Conservation (phyloP, 2,329 filamentous ascomycete genomes). For the Penicillium sp. region DNA sequence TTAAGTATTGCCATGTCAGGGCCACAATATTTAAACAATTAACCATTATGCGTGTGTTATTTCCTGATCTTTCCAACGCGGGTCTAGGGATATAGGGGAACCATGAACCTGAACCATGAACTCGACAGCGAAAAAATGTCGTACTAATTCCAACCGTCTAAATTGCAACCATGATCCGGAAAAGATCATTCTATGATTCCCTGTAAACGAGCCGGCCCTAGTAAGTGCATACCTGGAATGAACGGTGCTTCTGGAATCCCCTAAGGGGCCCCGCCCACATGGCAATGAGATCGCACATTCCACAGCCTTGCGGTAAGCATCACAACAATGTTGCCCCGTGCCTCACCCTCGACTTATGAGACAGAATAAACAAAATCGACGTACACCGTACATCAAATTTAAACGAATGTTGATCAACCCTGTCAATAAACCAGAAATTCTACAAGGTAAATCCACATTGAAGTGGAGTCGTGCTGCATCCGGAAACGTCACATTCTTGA, state of each 20-base stretch:
- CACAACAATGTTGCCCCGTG: conserved; percentile 7
- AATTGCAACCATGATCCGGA: not conserved
- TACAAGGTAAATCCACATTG: not conserved
- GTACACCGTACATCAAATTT: not conserved
- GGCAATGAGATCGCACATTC: not conserved
- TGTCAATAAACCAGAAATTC: not conserved
- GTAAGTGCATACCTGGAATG: not conserved
- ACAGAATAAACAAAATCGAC: not conserved
- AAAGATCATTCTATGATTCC: not conserved
- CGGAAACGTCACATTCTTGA: conserved; percentile 14
- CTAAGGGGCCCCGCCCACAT: conserved; percentile 3
- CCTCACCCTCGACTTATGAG: not conserved
- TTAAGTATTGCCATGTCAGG: not conserved
- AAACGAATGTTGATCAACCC: not conserved
- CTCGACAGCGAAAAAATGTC: too few species aligned
- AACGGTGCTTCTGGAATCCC: conserved; percentile 2
- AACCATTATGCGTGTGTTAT: too few species aligned
- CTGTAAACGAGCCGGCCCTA: too few species aligned
- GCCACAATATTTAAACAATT: not conserved
- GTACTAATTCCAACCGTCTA: not conserved
- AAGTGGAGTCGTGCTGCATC: conserved; percentile 10
- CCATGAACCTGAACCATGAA: too few species aligned
- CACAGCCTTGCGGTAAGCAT: conserved; percentile 6
- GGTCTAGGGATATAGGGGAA: too few species aligned
- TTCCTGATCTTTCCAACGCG: too few species aligned